phyloP scores from a whole-genome alignment of 768 basidiomycete genomes.

The Cystobasidium tubakii region DNA sequence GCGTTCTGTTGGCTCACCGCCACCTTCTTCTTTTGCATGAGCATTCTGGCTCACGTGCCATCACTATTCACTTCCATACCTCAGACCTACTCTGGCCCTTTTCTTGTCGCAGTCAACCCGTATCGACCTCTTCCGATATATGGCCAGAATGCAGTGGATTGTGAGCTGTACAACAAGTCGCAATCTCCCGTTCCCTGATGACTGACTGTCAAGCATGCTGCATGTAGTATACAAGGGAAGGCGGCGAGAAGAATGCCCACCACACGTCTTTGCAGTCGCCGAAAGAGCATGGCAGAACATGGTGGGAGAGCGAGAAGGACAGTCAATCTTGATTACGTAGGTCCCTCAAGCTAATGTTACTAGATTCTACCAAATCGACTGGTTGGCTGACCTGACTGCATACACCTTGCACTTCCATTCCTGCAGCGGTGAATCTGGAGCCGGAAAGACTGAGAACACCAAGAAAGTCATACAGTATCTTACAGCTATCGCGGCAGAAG shows the following conservation, averaged over 20 bases:
- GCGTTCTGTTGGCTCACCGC: too few species aligned
- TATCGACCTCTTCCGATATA: conserved; percentile 89
- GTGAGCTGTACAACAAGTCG: conserved; percentile 48
- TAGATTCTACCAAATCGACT: too few species aligned
- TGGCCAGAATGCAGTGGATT: conserved; percentile 75
- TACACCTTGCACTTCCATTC: not conserved
- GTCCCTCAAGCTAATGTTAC: too few species aligned
- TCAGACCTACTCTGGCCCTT: conserved; percentile 89
- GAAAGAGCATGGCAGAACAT: conserved; percentile 98
- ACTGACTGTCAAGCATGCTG: not conserved
- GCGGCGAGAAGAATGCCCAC: conserved; percentile 79
- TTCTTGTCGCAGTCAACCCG: conserved; percentile 96
- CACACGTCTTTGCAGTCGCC: conserved; percentile 94
- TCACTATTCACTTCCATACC: conserved; percentile 39
- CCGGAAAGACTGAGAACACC: conserved; percentile 94
- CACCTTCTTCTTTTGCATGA: not conserved
- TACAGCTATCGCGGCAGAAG: conserved; percentile 87
- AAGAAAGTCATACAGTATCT: conserved; percentile 99
- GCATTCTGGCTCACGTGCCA: conserved; percentile 42
- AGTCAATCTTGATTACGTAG: conserved; percentile 95
- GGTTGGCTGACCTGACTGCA: conserved; percentile 38
- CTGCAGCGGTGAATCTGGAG: conserved; percentile 91
- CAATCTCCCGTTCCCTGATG: not conserved
- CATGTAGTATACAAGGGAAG: conserved; percentile 64
- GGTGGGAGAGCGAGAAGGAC: conserved; percentile 92